Evolutionary conservation across 345 rosid genomes (phyloP).

Genomic region (Carallia brachiata): DNA sequence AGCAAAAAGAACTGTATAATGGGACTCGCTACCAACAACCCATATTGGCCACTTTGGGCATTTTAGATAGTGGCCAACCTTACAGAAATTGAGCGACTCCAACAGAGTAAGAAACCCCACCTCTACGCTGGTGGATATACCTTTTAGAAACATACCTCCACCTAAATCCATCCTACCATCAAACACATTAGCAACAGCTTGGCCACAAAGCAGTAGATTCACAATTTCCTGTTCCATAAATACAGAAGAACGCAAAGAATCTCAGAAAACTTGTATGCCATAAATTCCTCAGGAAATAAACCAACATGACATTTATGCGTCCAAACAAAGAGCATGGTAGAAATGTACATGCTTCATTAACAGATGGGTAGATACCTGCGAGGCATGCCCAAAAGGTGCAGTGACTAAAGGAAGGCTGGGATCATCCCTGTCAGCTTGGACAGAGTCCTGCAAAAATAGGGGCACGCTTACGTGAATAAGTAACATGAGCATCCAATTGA

Average conservation of each 20-base stretch:
- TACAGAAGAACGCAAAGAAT: slow-evolving; percentile 9
- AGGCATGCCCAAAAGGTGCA: slow-evolving; percentile 99
- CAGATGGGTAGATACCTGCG: slow-evolving; percentile 60
- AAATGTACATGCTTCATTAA: not conserved
- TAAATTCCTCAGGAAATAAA: not conserved
- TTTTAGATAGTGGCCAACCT: slow-evolving; percentile 91
- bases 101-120: slow-evolving; percentile 96
- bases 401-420: slow-evolving; percentile 88
- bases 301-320: slow-evolving; percentile 1
- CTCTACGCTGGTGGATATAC: slow-evolving; percentile 72
- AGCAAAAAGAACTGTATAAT: slow-evolving; percentile 92
- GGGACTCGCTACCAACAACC: slow-evolving; percentile 99
- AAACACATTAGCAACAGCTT: slow-evolving; percentile 95
- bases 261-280: slow-evolving; percentile 7
- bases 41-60: slow-evolving; percentile 98
- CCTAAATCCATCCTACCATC: slow-evolving; percentile 98
- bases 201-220: slow-evolving; percentile 85
- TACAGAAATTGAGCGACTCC: slow-evolving; percentile 92
- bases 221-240: slow-evolving; percentile 79
- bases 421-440: slow-evolving; percentile 97
- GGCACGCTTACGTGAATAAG: slow-evolving; percentile 4
- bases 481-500: not conserved
- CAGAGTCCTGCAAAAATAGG: slow-evolving; percentile 47
- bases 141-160: slow-evolving; percentile 91
- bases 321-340: not conserved